Evolutionary conservation across 129 eudicot genomes (phyloP), one percentile per base, ranked within the genome.

Genomic region (Calendula officinalis): DNA sequence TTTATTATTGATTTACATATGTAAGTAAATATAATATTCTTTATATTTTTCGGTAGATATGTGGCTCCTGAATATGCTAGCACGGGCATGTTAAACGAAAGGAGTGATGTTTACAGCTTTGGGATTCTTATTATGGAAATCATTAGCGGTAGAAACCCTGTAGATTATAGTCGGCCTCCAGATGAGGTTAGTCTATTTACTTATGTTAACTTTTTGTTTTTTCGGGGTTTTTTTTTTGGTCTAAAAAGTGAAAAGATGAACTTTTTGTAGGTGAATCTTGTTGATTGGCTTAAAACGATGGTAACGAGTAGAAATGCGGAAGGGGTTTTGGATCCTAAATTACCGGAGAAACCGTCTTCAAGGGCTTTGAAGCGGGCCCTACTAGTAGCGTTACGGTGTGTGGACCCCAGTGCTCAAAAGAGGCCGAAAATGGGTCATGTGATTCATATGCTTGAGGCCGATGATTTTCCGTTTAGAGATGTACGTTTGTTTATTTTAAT

Each of bases 61-160:
- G 97, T 90, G 71, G 97, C 97, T 75, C 97, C 97, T 5, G 97
- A 90, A 74, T 90, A 90, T 75, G 97, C 97, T 44, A 86, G 95
- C 65, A 90, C 97, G 2, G 97, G 97, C 57, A 90, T 90, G 97
- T 68, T 90, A 75, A 90, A 86, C 60, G 97, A 90, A 56, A 83
- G 92, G 78, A 90, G 92, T 65, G 97, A 90, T 64, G 92, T 90
- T 40, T 90, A 90, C 44, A 90, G 97, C 70, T 90, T 90, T 45
- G 97, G 97, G 39, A 90, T 90, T 70, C 95, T 90, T 63, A 75
- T 86, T 34, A 86, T 90, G 97, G 97, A 90, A 74, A 79, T 86
- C 34, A 84, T 90, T 54, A 67, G 92, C 3, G 95, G 97, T 54
- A 79, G 97, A 67, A 90, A 80, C 48, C 97, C 97, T 33, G 97